These are phyloP conservation scores for Omphalotus guepiniiformis DNA, from an alignment of 768 basidiomycete genomes.

Conservation along the genomic window DNA sequence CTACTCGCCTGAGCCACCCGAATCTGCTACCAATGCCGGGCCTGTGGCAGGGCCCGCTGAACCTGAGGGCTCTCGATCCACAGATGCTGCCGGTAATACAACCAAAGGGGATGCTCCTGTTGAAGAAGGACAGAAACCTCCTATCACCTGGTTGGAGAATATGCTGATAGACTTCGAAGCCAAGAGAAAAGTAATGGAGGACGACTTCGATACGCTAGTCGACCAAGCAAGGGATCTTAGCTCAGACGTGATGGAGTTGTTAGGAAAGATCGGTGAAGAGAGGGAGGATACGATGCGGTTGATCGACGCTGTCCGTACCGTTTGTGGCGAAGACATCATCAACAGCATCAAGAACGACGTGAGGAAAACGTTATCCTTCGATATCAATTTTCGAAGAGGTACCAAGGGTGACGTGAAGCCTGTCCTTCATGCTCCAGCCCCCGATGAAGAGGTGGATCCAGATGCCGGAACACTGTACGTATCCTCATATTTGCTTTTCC, in stretches of 20 bases:
- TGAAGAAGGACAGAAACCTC: neutral
- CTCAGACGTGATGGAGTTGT: neutral
- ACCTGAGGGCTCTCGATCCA: neutral
- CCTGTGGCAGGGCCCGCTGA: neutral
- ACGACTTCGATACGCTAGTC: neutral
- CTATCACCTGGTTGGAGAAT: neutral
- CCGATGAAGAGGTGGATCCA: no score
- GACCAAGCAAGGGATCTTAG: neutral
- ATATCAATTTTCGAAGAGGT: no score
- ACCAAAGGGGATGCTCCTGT: no score
- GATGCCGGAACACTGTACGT: no score
- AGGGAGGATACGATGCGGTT: neutral
- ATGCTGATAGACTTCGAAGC: neutral
- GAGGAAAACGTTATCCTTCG: neutral
- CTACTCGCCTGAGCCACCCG: no score
- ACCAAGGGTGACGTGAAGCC: no score
- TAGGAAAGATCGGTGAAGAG: neutral
- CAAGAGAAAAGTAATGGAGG: neutral
- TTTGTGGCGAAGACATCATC: constrained; percentile 3
- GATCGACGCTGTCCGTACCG: neutral
- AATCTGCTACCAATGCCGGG: neutral
- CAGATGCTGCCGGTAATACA: neutral
- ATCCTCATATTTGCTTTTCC: no score
- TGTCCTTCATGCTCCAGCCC: no score
- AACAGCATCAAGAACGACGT: neutral